A percentile compares a stretch with the other conserved stretches of the same genome.
phyloP scores from a whole-genome alignment of 208 protist species.

The Polymyxa betae region DNA sequence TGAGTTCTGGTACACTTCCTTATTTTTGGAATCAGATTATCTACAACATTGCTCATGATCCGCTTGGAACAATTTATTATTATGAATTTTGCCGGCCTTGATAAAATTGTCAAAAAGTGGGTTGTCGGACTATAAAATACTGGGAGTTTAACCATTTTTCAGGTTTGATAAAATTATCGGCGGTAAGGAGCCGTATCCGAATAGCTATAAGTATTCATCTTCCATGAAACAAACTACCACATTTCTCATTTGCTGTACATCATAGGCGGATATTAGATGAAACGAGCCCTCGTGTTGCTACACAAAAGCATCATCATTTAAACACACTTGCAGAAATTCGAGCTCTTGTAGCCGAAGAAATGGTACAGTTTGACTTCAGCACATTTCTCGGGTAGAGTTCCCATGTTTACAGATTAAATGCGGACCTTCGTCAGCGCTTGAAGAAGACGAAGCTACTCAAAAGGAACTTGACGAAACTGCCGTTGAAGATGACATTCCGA shows the following conservation, averaged over 20 bases:
- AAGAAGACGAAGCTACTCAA: constrained; percentile 50
- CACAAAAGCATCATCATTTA: neutral
- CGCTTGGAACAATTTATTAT: constrained; percentile 39
- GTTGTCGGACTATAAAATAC: neutral
- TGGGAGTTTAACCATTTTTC: neutral
- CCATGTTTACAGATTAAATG: constrained; percentile 9
- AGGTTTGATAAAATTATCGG: constrained; percentile 21
- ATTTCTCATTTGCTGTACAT: too few species aligned
- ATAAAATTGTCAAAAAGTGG: constrained; percentile 46
- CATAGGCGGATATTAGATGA: neutral
- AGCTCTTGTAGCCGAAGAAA: constrained; percentile 45
- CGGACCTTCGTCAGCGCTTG: neutral
- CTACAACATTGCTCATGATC: neutral
- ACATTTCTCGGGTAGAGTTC: neutral
- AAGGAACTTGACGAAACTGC: constrained; percentile 40
- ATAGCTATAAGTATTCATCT: neutral
- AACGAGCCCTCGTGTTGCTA: neutral
- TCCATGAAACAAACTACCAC: too few species aligned
- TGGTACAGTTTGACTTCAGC: neutral
- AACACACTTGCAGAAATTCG: neutral
- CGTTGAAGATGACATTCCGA: constrained; percentile 47
- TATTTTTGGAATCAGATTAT: neutral
- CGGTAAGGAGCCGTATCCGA: neutral
- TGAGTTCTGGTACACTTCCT: neutral
- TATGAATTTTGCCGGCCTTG: constrained; percentile 46